A percentile compares a stretch with the other conserved stretches of the same genome.
These are phyloP conservation scores for Epichloe sp. DNA, from an alignment of 2,329 filamentous ascomycete species.

Conservation along the genomic window DNA sequence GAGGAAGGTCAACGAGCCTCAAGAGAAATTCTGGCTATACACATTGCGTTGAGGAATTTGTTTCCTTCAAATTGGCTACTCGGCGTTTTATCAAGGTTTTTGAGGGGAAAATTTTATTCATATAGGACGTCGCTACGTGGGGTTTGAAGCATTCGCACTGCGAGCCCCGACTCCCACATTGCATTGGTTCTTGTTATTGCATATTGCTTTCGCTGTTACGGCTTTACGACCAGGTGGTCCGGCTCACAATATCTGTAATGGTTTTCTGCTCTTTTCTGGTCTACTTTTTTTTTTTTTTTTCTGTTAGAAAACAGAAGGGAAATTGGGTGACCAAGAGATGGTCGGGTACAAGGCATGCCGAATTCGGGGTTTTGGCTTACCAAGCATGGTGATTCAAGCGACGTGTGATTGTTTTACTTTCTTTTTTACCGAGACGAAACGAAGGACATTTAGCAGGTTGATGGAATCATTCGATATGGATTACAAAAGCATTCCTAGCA, in stretches of 20 bases:
- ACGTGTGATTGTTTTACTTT: not conserved
- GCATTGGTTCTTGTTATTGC: not conserved
- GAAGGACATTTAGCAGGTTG: not conserved
- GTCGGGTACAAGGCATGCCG: not conserved
- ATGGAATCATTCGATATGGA: not conserved
- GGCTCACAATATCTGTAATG: slow-evolving; percentile 4
- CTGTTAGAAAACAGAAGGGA: not conserved
- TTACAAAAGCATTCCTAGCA: not conserved
- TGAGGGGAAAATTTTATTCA: not conserved
- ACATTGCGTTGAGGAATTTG: too few relatives aligned
- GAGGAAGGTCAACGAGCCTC: not conserved
- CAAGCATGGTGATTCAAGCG: not conserved
- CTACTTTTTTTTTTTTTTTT: not conserved
- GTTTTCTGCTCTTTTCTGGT: not conserved
- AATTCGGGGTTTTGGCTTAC: not conserved
- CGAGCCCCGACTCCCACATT: not conserved
- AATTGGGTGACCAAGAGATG: not conserved
- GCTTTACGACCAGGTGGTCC: slow-evolving; percentile 11
- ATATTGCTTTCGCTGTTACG: slow-evolving; percentile 4
- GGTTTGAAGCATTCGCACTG: not conserved
- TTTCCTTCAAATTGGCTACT: not conserved
- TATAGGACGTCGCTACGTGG: not conserved
- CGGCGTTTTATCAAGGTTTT: slow-evolving; percentile 1
- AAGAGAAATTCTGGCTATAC: not conserved
- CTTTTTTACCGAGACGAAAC: slow-evolving; percentile 1